These are phyloP conservation scores for Dictyostelium intermedium DNA, from an alignment of 78 protist genomes.

Conservation along the genomic window DNA sequence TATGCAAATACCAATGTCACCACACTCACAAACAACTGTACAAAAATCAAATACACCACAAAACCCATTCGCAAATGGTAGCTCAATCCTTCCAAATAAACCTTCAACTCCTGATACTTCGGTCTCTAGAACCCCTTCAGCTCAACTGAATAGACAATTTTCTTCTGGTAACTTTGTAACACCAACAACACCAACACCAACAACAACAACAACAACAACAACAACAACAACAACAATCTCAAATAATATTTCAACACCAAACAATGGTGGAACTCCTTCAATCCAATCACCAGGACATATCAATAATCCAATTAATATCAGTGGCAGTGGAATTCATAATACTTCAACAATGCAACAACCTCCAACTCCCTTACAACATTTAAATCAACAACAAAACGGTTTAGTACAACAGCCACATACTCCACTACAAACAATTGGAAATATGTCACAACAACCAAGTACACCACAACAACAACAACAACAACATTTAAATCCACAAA, in stretches of 20 bases:
- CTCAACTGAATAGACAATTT: neutral
- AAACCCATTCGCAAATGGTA: neutral
- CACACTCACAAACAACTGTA: neutral
- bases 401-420: neutral
- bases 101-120: neutral
- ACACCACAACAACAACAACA: neutral
- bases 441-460: neutral
- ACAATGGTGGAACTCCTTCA: neutral
- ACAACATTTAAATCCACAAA: neutral
- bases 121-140: neutral
- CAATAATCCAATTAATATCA: constrained; percentile 15
- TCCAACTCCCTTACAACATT: neutral
- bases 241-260: neutral
- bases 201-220: too few species aligned
- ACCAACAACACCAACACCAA: too few species aligned
- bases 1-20: neutral
- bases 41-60: neutral
- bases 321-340: neutral
- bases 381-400: neutral
- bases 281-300: neutral
- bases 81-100: neutral
- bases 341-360: neutral
- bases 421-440: neutral
- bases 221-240: too few species aligned
- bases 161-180: neutral